Evolutionary conservation across 257 asterid species (phyloP), one percentile per base, ranked within the genome.

Genomic region (Ocimum tenuiflorum): DNA sequence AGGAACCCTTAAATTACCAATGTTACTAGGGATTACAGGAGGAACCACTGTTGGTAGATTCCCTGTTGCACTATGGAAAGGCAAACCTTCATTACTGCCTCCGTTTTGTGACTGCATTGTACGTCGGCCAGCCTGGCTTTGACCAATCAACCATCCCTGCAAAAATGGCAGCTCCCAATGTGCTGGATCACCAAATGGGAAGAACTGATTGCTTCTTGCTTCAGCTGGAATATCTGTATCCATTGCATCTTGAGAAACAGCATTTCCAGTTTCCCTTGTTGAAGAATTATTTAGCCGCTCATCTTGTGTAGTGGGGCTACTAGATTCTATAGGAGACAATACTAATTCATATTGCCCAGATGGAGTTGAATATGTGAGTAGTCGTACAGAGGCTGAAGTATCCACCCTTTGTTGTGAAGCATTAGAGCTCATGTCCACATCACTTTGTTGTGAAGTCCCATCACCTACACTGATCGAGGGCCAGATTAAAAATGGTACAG

Each of bases 111-210:
- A 67, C 61, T 74, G 91, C 77, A 75, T 75, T 24, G 83, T 76
- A 38, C 82, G 89, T 66, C 83, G 85, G 57, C 89, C 87, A 42
- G 95, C 95, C 80, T 89, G 99, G 75, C 90, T 92, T 75, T 92
- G 97, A 66, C 99, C 96, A 75, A 89, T 80, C 74, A 92, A 68
- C 99, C 97, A 88, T 29, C 99, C 99, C 69, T 92, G 99, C 84
- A 92, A 68, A 76, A 92, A 88, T 14, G 97, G 95, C 19, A 89
- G 80, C 68, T 92, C 97, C 99, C 99, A 89, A 69, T 82, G 81
- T 48, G 96, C 86, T 36, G 95, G 85, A 72, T 91, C 96, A 33
- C 89, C 87, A 71, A 84, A 81, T 50, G 96, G 96, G 45, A 82
- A 87, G 79, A 72, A 75, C n/a, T 87, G 91, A 75, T 85, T 80